Percentiles rank a stretch among this genome's conserved stretches.
Evolutionary conservation across 2,329 filamentous ascomycete genomes (phyloP).

Genomic region (Fusarium sp.): DNA sequence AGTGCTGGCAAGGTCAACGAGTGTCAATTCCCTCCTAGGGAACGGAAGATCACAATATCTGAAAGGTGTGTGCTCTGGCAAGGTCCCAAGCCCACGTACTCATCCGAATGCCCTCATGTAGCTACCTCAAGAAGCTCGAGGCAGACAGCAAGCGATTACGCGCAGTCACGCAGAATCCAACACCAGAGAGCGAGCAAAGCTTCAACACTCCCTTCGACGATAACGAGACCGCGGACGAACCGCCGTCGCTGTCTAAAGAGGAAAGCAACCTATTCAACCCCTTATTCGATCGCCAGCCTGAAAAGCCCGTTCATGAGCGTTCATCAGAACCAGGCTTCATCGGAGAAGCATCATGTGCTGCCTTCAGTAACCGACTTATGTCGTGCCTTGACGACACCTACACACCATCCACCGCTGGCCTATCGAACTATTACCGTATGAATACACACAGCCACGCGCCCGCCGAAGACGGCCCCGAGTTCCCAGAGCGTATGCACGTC

Average conservation of each 20-base stretch:
- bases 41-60: slow-evolving; percentile 52
- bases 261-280: slow-evolving; percentile 47
- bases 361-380: slow-evolving; percentile 45
- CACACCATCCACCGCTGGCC: slow-evolving; percentile 41
- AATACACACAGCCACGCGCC: not conserved
- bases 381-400: slow-evolving; percentile 45
- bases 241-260: slow-evolving; percentile 36
- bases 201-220: slow-evolving; percentile 16
- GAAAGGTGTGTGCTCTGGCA: slow-evolving; percentile 12
- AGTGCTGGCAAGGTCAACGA: slow-evolving; percentile 50
- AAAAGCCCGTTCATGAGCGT: slow-evolving; percentile 26
- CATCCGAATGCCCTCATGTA: not conserved
- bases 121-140: slow-evolving; percentile 33
- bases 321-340: slow-evolving; percentile 44
- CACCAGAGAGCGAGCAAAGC: slow-evolving; percentile 19
- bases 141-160: slow-evolving; percentile 20
- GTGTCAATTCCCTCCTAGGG: slow-evolving; percentile 54
- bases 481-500: slow-evolving; percentile 46
- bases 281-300: slow-evolving; percentile 39
- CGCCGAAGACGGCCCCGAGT: slow-evolving; percentile 17
- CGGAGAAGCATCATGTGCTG: slow-evolving; percentile 46
- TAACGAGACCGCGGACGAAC: slow-evolving; percentile 36
- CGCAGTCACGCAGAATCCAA: slow-evolving; percentile 22
- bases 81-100: accelerated
- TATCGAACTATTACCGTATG: slow-evolving; percentile 44